A percentile compares a stretch with the other conserved stretches of the same genome.
phyloP scores from a whole-genome alignment of 1,284 basidiomycete species.

The Leccinum subrobustum region DNA sequence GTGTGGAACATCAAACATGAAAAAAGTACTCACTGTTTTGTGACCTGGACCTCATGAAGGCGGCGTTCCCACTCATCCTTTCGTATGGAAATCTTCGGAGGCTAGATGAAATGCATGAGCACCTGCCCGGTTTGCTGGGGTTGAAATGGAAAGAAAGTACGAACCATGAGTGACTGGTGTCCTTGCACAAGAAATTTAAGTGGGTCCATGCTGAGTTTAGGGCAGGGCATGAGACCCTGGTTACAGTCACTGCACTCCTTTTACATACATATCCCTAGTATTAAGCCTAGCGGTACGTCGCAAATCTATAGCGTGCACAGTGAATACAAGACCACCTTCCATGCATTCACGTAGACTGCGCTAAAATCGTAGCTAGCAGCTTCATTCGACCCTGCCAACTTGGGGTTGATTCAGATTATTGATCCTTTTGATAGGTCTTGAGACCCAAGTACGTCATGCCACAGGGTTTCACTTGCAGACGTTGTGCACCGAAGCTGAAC shows the following conservation, averaged over 20 bases:
- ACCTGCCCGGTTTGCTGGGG: neutral
- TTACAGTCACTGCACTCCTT: neutral
- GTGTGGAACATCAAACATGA: slow-evolving; percentile 19
- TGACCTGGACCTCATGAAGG: slow-evolving; percentile 69
- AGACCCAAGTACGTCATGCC: neutral
- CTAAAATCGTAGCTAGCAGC: too few species aligned
- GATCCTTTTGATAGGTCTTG: neutral
- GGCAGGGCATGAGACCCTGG: slow-evolving; percentile 24
- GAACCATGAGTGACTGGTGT: slow-evolving; percentile 28
- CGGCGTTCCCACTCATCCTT: slow-evolving; percentile 76
- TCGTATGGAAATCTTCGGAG: slow-evolving; percentile 54
- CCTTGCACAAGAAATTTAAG: slow-evolving; percentile 26
- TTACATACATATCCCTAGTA: neutral
- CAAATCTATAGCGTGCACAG: neutral
- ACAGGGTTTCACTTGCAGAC: neutral
- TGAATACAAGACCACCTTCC: neutral
- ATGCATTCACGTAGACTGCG: neutral
- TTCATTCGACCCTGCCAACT: neutral
- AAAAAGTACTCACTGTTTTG: slow-evolving; percentile 67
- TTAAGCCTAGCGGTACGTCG: neutral
- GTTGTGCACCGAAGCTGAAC: neutral
- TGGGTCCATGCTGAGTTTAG: slow-evolving; percentile 23
- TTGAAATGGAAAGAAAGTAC: slow-evolving; percentile 16
- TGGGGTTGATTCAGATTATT: neutral
- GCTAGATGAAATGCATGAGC: slow-evolving; percentile 19